Conservation (phyloP, 2,329 filamentous ascomycete species). For the Diaporthe amygdali region DNA sequence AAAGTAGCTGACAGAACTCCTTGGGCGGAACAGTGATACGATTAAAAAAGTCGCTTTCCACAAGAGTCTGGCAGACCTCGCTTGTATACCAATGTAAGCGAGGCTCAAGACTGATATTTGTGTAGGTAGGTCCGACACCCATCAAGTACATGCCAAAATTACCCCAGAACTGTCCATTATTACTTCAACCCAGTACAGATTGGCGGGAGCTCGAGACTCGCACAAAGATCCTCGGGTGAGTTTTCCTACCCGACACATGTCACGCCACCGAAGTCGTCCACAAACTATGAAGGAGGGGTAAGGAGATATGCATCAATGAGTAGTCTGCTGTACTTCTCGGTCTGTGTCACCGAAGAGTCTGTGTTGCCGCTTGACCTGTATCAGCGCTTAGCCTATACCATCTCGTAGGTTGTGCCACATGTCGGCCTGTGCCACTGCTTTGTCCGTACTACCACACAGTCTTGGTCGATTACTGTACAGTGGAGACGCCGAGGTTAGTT, state of each 20-base stretch:
- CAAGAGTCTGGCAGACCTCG: constrained; percentile 17
- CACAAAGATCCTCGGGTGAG: too few species aligned
- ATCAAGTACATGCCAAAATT: background rate
- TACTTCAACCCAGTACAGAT: background rate
- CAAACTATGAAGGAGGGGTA: background rate
- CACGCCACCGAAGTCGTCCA: background rate
- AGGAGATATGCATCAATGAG: too few species aligned
- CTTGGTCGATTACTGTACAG: background rate
- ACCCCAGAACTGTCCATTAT: too few species aligned
- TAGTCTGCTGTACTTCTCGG: background rate
- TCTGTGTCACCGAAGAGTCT: background rate
- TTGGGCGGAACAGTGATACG: too few species aligned
- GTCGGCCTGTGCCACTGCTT: background rate
- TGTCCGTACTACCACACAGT: background rate
- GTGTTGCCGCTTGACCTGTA: background rate
- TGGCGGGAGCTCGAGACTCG: background rate
- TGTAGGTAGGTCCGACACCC: too few species aligned
- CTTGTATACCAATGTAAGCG: background rate
- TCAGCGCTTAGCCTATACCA: too few species aligned
- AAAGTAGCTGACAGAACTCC: too few species aligned
- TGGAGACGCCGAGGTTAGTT: background rate
- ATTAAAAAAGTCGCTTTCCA: too few species aligned
- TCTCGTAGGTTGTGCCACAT: background rate
- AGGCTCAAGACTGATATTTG: background rate
- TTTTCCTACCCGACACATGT: background rate